Conservation (phyloP, 73 alveolate species). For the Paramecium pentaurelia region DNA sequence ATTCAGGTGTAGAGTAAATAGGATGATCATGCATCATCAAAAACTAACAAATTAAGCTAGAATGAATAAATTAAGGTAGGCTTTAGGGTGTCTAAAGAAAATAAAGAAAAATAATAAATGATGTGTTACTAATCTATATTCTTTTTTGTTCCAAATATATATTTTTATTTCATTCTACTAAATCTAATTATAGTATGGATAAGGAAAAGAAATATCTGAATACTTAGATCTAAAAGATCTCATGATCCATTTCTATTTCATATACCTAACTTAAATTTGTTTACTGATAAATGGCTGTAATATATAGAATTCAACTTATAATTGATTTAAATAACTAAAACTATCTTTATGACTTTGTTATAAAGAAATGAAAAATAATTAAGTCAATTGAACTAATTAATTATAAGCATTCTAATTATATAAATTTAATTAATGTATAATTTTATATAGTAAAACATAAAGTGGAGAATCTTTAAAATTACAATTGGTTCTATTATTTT, state of each 20-base stretch:
- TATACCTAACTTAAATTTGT: not conserved
- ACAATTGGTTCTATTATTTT: not conserved
- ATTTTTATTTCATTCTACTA: not conserved
- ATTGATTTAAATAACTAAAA: not conserved
- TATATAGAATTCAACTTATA: not conserved
- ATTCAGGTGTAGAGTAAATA: slow-evolving; percentile 30
- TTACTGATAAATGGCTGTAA: not conserved
- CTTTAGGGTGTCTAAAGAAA: slow-evolving; percentile 21
- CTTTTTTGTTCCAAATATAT: not conserved
- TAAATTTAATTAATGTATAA: not conserved
- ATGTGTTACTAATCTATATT: not conserved
- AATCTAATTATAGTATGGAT: not conserved
- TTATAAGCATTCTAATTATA: not conserved
- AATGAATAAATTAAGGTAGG: slow-evolving; percentile 16
- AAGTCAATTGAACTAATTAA: not conserved
- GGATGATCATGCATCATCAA: slow-evolving; percentile 43
- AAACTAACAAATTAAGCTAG: not conserved
- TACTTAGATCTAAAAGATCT: not conserved
- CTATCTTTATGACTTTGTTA: not conserved
- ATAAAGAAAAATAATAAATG: not conserved
- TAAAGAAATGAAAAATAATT: not conserved
- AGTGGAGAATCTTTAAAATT: not conserved
- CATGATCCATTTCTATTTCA: not conserved
- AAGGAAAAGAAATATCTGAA: not conserved
- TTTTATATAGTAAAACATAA: not conserved